Evolutionary conservation across 176 grass and related monocot genomes (phyloP).

Genomic region (Oropetium thomaeum): DNA sequence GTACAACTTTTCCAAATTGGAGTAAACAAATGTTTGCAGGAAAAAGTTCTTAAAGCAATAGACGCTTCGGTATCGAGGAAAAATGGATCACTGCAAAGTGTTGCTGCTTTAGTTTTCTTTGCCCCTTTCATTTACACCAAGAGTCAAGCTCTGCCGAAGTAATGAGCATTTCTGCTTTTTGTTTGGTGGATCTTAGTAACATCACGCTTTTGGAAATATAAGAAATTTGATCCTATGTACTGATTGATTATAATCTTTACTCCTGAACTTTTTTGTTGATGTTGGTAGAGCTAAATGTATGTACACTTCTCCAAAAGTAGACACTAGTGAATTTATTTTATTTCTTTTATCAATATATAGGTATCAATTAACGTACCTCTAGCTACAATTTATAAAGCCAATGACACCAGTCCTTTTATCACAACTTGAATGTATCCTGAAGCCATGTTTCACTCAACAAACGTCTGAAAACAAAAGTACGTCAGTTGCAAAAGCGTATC

Average conservation of each 20-base stretch:
- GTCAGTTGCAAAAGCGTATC: not conserved
- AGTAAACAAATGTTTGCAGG: not conserved
- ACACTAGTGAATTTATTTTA: no score
- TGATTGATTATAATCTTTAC: not conserved
- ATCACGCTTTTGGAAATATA: conserved; percentile 1
- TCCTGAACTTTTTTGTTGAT: no score
- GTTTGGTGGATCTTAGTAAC: conserved; percentile 12
- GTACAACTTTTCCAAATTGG: conserved; percentile 13
- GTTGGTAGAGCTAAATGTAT: no score
- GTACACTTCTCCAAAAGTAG: no score
- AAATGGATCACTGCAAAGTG: conserved; percentile 8
- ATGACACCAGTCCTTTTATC: not conserved
- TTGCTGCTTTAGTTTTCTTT: conserved; percentile 27
- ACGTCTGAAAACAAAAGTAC: not conserved
- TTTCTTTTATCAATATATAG: no score
- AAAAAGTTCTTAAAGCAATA: conserved; percentile 15
- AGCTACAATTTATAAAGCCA: not conserved
- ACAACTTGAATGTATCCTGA: not conserved
- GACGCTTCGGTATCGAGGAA: not conserved
- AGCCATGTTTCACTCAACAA: not conserved
- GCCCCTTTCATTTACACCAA: conserved; percentile 24
- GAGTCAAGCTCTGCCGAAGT: conserved; percentile 13
- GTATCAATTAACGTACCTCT: conserved; percentile 6
- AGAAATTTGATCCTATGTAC: not conserved
- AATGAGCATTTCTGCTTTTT: conserved; percentile 9